Conservation (phyloP, 2,329 filamentous ascomycete species). For the Arthrobotrys entomopaga region DNA sequence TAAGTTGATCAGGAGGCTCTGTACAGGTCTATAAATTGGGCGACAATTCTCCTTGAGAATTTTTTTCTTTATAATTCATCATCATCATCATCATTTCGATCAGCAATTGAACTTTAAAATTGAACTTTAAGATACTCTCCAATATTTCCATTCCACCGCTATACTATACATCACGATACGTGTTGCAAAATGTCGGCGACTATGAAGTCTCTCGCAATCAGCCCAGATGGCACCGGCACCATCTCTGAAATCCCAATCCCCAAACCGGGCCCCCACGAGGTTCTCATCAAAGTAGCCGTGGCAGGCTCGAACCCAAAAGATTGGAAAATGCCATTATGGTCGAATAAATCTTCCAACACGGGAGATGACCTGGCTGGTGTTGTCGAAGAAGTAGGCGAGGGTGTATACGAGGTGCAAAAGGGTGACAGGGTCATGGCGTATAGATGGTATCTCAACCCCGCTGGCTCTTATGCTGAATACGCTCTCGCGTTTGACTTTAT, state of each 20-base stretch:
- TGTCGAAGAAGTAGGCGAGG: constrained; percentile 36
- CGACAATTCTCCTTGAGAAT: too few species aligned
- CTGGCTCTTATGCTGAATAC: constrained; percentile 58
- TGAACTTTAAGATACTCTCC: too few species aligned
- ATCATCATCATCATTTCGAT: too few species aligned
- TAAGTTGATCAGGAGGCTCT: too few species aligned
- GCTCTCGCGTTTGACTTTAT: constrained; percentile 68
- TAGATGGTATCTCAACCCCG: constrained; percentile 59
- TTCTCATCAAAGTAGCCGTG: constrained; percentile 60
- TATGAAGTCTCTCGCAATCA: constrained; percentile 61
- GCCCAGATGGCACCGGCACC: constrained; percentile 54
- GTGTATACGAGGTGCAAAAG: constrained; percentile 58
- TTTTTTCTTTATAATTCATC: too few species aligned
- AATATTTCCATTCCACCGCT: too few species aligned
- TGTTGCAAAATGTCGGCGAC: constrained; percentile 21
- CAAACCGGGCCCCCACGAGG: constrained; percentile 59
- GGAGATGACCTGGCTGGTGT: constrained; percentile 61
- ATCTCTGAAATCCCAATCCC: constrained; percentile 58
- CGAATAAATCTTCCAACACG: constrained; percentile 56
- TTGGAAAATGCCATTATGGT: constrained; percentile 56
- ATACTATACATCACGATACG: too few species aligned
- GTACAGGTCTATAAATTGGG: too few species aligned
- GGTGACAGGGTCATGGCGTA: constrained; percentile 67
- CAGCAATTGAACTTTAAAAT: too few species aligned
- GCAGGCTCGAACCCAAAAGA: constrained; percentile 60